Conservation (phyloP, 768 basidiomycete genomes). For the Xerocomus brunneocitrinus region DNA sequence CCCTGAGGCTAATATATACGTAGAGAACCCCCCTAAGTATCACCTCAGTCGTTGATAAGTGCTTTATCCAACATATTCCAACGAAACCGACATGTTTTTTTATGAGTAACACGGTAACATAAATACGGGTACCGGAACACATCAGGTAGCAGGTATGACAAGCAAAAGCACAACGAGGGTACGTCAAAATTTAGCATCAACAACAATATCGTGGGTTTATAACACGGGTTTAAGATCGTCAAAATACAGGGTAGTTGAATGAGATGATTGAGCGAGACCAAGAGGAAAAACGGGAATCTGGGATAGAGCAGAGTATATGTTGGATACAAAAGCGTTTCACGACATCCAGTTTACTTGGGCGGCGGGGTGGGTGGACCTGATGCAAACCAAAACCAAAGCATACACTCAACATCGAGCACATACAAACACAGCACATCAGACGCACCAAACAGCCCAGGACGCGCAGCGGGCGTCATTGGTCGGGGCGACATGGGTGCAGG, state of each 20-base stretch:
- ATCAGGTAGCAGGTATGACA: not conserved
- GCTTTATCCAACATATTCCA: not conserved
- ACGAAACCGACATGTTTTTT: not conserved
- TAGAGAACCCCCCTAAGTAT: no score
- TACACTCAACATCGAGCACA: not conserved
- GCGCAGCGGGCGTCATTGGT: conserved; percentile 45
- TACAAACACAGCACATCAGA: not conserved
- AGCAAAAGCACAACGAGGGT: not conserved
- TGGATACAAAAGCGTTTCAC: not conserved
- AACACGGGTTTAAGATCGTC: not conserved
- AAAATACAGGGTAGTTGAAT: not conserved
- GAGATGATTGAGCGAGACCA: not conserved
- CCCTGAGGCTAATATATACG: no score
- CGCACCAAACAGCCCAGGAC: conserved; percentile 65
- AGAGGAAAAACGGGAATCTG: not conserved
- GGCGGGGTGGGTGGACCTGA: conserved; percentile 32
- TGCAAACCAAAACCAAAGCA: not conserved
- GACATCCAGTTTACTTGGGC: not conserved
- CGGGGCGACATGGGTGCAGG: conserved; percentile 30
- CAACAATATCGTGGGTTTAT: not conserved
- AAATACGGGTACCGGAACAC: not conserved
- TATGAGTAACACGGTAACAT: not conserved
- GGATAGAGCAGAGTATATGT: not conserved
- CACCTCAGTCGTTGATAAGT: not conserved
- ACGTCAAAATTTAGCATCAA: not conserved